A percentile compares a stretch with the other conserved stretches of the same genome.
phyloP scores from a whole-genome alignment of 805 yeast genomes.

The Lachancea thermotolerans region DNA sequence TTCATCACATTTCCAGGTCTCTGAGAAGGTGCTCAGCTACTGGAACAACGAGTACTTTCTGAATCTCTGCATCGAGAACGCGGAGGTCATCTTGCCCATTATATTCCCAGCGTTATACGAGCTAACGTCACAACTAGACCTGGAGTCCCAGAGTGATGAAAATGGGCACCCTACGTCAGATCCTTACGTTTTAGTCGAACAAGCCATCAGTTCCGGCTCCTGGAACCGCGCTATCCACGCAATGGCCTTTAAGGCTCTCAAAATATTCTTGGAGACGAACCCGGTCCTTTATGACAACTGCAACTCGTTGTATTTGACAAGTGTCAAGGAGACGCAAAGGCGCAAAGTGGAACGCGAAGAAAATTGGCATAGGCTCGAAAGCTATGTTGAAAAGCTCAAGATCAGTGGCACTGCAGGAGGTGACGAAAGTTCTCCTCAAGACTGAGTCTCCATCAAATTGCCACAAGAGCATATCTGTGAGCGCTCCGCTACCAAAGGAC shows the following conservation, averaged over 20 bases:
- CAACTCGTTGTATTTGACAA: slow-evolving; percentile 76
- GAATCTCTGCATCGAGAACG: slow-evolving; percentile 82
- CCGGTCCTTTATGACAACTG: slow-evolving; percentile 90
- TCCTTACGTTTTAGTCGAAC: slow-evolving; percentile 34
- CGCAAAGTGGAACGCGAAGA: slow-evolving; percentile 55
- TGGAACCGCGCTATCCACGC: slow-evolving; percentile 95
- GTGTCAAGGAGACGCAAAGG: slow-evolving; percentile 63
- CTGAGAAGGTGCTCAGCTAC: slow-evolving; percentile 87
- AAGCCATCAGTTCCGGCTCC: slow-evolving; percentile 45
- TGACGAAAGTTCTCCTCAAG: neutral
- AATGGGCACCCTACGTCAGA: slow-evolving; percentile 23
- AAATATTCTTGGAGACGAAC: slow-evolving; percentile 87
- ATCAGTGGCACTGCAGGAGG: slow-evolving; percentile 9
- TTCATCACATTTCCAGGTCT: slow-evolving; percentile 94
- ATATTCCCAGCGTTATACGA: slow-evolving; percentile 87
- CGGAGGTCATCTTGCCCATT: slow-evolving; percentile 87
- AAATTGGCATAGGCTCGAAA: slow-evolving; percentile 67
- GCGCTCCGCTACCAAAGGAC: too few relatives aligned
- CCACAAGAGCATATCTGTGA: too few relatives aligned
- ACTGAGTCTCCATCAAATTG: neutral
- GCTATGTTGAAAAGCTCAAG: slow-evolving; percentile 39
- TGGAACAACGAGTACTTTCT: slow-evolving; percentile 95
- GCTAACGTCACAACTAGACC: slow-evolving; percentile 45
- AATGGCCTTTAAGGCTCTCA: slow-evolving; percentile 83
- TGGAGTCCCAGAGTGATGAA: slow-evolving; percentile 26